Percentiles rank a stretch among this genome's conserved stretches.
Conservation (phyloP, 2,329 filamentous ascomycete species). For the Onygenales sp. region DNA sequence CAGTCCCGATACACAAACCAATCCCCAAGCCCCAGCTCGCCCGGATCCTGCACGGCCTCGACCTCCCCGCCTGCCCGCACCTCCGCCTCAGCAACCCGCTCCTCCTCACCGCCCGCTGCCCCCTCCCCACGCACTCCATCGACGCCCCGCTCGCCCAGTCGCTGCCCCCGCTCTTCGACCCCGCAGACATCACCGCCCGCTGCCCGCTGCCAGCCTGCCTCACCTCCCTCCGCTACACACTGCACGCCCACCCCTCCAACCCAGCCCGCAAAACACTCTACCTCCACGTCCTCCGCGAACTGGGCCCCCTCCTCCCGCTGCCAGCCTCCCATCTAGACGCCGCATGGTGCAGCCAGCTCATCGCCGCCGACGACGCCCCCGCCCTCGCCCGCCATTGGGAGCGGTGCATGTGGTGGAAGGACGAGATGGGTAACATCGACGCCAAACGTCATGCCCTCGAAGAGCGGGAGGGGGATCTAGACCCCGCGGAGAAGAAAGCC, state of each 20-base stretch:
- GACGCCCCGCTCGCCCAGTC: not conserved
- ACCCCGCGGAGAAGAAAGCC: too few species aligned
- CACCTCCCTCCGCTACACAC: slow-evolving; percentile 2
- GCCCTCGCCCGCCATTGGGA: slow-evolving; percentile 2
- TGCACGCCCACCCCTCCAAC: not conserved
- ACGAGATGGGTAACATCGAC: slow-evolving; percentile 3
- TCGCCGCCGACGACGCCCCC: not conserved
- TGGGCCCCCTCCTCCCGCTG: not conserved
- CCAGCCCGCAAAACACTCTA: slow-evolving; percentile 5
- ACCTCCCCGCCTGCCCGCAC: slow-evolving; percentile 9
- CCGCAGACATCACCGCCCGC: not conserved
- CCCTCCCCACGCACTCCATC: not conserved
- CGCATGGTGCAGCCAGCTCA: slow-evolving; percentile 4
- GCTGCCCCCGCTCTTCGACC: not conserved
- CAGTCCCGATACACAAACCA: too few species aligned
- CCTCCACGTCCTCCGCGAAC: slow-evolving; percentile 3
- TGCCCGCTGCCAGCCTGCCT: slow-evolving; percentile 5
- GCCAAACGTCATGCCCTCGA: slow-evolving; percentile 1
- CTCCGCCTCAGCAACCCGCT: slow-evolving; percentile 2
- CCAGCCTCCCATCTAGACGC: not conserved
- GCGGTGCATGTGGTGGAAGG: slow-evolving; percentile 5
- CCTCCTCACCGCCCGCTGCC: slow-evolving; percentile 1
- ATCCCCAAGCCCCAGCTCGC: too few species aligned
- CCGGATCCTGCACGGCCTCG: not conserved
- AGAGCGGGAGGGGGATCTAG: not conserved